Conservation (phyloP, 495 filamentous ascomycete species). For the Parathielavia appendiculata region DNA sequence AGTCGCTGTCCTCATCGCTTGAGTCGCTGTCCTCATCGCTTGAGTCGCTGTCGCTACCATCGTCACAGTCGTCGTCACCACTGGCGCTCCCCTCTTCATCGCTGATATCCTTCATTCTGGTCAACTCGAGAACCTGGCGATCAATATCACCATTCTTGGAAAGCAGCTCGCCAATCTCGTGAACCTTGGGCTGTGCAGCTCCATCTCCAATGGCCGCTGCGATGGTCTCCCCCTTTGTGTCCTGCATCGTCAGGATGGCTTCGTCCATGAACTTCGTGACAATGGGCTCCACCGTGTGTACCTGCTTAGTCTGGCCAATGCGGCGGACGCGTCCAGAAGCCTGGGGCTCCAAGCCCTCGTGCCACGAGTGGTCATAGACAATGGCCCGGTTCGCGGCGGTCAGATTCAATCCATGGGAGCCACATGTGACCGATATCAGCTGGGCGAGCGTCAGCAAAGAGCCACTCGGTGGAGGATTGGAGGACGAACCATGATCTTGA, state of each 20-base stretch:
- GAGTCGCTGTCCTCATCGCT: background rate
- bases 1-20: background rate
- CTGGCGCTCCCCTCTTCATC: background rate
- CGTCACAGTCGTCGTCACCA: background rate
- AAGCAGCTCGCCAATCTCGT: background rate
- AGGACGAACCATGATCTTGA: constrained; percentile 32
- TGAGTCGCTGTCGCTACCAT: background rate
- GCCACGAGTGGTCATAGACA: constrained; percentile 42
- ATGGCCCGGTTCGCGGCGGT: constrained; percentile 40
- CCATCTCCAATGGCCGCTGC: background rate
- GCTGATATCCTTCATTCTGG: background rate
- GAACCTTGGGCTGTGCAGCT: background rate
- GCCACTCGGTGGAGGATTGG: background rate
- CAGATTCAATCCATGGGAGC: constrained; percentile 34
- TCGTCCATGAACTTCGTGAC: constrained; percentile 50
- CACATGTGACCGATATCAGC: constrained; percentile 34
- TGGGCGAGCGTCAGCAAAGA: background rate
- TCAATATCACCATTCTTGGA: background rate
- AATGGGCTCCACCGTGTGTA: constrained; percentile 50
- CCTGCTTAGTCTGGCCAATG: constrained; percentile 55
- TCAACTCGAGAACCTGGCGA: background rate
- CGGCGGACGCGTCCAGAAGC: constrained; percentile 60
- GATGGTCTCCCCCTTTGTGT: constrained; percentile 12
- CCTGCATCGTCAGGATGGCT: constrained; percentile 36
- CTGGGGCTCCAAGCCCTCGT: constrained; percentile 37